phyloP scores from a whole-genome alignment of 768 basidiomycete genomes.

The Rhizopogon vesiculosus region DNA sequence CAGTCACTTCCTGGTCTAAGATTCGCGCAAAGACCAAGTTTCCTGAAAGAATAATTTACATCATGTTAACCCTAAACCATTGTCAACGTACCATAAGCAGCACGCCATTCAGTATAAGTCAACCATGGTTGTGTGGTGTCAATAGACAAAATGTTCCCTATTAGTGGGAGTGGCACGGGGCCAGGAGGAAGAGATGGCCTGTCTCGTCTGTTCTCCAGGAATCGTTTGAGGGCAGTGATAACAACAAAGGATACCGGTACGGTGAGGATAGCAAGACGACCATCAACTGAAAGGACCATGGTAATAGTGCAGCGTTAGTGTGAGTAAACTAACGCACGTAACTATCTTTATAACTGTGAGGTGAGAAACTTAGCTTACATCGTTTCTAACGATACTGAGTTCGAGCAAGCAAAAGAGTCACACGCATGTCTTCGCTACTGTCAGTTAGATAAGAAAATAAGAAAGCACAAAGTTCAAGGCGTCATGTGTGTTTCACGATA shows the following conservation, averaged over 20 bases:
- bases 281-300: slow-evolving; percentile 58
- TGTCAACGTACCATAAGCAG: slow-evolving; percentile 14
- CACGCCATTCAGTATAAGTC: slow-evolving; percentile 26
- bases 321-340: too few species aligned
- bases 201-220: too few species aligned
- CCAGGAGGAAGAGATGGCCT: slow-evolving; percentile 26
- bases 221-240: too few species aligned
- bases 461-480: too few species aligned
- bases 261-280: slow-evolving; percentile 53
- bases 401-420: too few species aligned
- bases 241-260: too few species aligned
- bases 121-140: slow-evolving; percentile 25
- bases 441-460: too few species aligned
- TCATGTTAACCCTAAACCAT: not conserved
- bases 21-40: slow-evolving; percentile 25
- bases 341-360: too few species aligned
- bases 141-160: slow-evolving; percentile 29
- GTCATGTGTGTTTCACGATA: slow-evolving; percentile 48
- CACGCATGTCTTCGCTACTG: too few species aligned
- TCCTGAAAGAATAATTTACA: slow-evolving; percentile 5
- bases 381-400: too few species aligned
- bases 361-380: too few species aligned
- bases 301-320: too few species aligned
- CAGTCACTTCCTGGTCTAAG: slow-evolving; percentile 23
- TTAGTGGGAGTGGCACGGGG: slow-evolving; percentile 25